phyloP scores from a whole-genome alignment of 2,329 filamentous ascomycete species.

The Colletotrichum caudatum region DNA sequence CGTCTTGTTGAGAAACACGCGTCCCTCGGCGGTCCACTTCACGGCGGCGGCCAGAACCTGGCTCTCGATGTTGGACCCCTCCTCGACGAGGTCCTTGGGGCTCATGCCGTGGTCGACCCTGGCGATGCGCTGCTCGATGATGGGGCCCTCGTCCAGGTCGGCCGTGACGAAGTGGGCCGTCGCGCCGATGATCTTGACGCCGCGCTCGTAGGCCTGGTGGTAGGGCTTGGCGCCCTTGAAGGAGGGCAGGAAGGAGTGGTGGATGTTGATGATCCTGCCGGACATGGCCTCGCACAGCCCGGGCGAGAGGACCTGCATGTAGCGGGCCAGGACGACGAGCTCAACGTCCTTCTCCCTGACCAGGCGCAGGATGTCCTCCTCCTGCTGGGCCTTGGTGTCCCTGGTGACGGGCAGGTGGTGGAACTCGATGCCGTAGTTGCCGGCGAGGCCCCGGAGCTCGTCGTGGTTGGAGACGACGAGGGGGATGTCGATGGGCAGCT shows the following conservation, averaged over 20 bases:
- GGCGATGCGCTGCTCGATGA: conserved; percentile 86
- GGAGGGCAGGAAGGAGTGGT: conserved; percentile 86
- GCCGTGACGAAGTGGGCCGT: conserved; percentile 89
- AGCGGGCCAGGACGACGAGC: conserved; percentile 83
- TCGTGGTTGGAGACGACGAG: conserved; percentile 86
- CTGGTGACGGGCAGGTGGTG: conserved; percentile 83
- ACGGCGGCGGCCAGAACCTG: conserved; percentile 85
- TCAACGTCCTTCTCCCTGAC: conserved; percentile 78
- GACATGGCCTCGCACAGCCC: conserved; percentile 82
- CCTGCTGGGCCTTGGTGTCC: conserved; percentile 82
- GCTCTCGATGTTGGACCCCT: conserved; percentile 86
- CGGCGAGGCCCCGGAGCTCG: conserved; percentile 76
- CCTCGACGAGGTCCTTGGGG: conserved; percentile 80
- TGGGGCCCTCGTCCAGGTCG: conserved; percentile 86
- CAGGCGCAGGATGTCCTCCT: conserved; percentile 77
- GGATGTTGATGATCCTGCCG: conserved; percentile 91
- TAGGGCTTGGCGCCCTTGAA: conserved; percentile 93
- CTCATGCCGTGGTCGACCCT: conserved; percentile 82
- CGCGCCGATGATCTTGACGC: conserved; percentile 89
- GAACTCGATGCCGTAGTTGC: conserved; percentile 82
- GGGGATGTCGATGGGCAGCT: conserved; percentile 80
- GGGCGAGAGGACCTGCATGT: conserved; percentile 88
- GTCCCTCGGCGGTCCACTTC: conserved; percentile 84
- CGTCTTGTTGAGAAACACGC: conserved; percentile 80
- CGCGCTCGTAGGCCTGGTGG: conserved; percentile 87